phyloP scores from a whole-genome alignment of 176 grass and related monocot genomes.

The Aegilops bicornis region DNA sequence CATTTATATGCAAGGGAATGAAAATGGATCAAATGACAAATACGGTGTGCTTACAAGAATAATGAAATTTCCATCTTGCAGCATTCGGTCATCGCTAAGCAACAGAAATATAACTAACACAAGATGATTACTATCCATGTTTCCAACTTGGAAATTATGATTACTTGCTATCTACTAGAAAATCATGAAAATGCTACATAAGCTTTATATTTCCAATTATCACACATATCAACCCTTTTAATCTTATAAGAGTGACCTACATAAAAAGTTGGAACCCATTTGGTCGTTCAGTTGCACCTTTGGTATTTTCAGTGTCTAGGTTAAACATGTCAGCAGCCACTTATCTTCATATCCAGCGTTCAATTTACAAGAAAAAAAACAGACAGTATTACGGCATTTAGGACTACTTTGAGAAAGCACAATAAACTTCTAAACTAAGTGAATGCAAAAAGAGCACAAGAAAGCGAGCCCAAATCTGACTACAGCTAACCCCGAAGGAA shows the following conservation, averaged over 20 bases:
- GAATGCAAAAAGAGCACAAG: neutral
- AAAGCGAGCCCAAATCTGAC: neutral
- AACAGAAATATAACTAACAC: neutral
- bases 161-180: neutral
- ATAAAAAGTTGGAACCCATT: neutral
- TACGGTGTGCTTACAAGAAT: neutral
- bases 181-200: conserved; percentile 9
- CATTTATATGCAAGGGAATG: neutral
- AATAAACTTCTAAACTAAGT: neutral
- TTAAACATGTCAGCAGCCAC: neutral
- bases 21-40: neutral
- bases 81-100: neutral
- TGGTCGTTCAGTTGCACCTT: neutral
- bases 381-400: neutral
- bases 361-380: neutral
- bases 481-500: neutral
- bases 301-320: conserved; percentile 11
- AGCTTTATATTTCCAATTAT: neutral
- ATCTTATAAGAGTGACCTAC: conserved; percentile 12
- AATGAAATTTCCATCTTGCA: neutral
- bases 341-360: neutral
- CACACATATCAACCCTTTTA: neutral
- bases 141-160: neutral
- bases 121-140: neutral
- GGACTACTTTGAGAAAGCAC: neutral